phyloP scores from a whole-genome alignment of 768 basidiomycete species.

The Psilocybe azurescens region DNA sequence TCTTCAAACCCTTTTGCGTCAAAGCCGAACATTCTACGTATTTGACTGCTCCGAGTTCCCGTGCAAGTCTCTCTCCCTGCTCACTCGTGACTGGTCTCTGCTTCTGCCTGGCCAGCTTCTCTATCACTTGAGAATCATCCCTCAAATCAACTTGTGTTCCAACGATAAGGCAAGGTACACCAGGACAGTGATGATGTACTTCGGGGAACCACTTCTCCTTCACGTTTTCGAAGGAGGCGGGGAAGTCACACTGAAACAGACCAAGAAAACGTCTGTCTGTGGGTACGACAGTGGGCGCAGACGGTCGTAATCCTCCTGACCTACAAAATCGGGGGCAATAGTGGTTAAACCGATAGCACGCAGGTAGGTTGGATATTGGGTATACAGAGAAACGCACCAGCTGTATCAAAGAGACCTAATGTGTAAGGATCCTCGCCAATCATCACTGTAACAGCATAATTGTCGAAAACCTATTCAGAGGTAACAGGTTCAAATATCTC shows the following conservation, averaged over 20 bases:
- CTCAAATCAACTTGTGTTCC: slow-evolving; percentile 98
- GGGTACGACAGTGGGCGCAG: slow-evolving; percentile 99
- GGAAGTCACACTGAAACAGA: slow-evolving; percentile 98
- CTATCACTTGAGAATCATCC: slow-evolving; percentile 90
- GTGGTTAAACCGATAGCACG: slow-evolving; percentile 8
- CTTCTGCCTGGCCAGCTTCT: slow-evolving; percentile 96
- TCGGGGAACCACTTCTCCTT: slow-evolving; percentile 99
- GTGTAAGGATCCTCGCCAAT: slow-evolving; percentile 99
- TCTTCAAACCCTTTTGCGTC: slow-evolving; percentile 99
- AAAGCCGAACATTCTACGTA: slow-evolving; percentile 99
- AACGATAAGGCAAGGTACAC: slow-evolving; percentile 98
- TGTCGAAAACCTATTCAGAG: slow-evolving; percentile 81
- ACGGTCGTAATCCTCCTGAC: slow-evolving; percentile 99
- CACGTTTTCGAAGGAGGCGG: slow-evolving; percentile 99
- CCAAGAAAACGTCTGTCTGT: slow-evolving; percentile 99
- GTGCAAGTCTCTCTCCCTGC: slow-evolving; percentile 92
- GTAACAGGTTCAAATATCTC: slow-evolving; percentile 19
- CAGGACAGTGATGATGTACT: slow-evolving; percentile 99
- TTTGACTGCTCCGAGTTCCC: slow-evolving; percentile 97
- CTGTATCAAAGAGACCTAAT: slow-evolving; percentile 97
- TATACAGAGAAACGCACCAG: slow-evolving; percentile 63
- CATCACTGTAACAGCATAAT: slow-evolving; percentile 99
- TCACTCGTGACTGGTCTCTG: slow-evolving; percentile 90
- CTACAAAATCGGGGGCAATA: slow-evolving; percentile 42
- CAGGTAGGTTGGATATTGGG: background rate